These are phyloP conservation scores for Eutrema japonicum DNA, from an alignment of 345 rosid species.

Conservation along the genomic window DNA sequence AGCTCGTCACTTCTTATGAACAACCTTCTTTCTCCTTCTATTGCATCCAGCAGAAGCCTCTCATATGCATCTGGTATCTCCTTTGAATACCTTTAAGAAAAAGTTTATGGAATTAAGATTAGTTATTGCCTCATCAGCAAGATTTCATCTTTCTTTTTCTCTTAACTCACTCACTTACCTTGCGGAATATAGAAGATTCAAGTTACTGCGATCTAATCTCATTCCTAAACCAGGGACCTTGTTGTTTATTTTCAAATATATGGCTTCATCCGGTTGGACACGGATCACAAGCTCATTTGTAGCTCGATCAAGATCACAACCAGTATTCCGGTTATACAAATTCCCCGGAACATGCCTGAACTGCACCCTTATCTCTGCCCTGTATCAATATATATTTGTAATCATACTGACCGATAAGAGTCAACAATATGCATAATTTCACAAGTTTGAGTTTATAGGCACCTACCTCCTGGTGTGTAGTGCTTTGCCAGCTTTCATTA, in stretches of 20 bases:
- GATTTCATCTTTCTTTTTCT: not conserved
- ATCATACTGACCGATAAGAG: not conserved
- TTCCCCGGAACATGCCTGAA: constrained; percentile 99
- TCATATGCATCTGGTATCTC: constrained; percentile 99
- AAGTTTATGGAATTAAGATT: not conserved
- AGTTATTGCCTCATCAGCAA: not conserved
- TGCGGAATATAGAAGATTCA: constrained; percentile 90
- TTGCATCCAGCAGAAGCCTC: constrained; percentile 92
- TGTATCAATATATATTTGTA: constrained; percentile 38
- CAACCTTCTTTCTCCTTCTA: constrained; percentile 95
- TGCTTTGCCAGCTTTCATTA: constrained; percentile 99
- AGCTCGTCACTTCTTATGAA: constrained; percentile 97
- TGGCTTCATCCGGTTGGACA: constrained; percentile 98
- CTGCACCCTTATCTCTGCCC: constrained; percentile 98
- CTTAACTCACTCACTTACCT: constrained; percentile 52
- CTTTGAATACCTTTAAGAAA: constrained; percentile 67
- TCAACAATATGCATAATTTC: constrained; percentile 1
- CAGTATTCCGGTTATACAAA: constrained; percentile 74
- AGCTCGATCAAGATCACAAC: constrained; percentile 80
- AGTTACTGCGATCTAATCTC: constrained; percentile 88
- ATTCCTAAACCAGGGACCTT: constrained; percentile 98
- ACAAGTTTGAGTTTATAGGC: not conserved
- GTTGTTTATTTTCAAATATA: constrained; percentile 93
- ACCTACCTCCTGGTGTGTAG: constrained; percentile 73
- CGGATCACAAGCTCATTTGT: constrained; percentile 96